phyloP scores from a whole-genome alignment of 2,329 filamentous ascomycete species.

The Colletotrichum viniferum region DNA sequence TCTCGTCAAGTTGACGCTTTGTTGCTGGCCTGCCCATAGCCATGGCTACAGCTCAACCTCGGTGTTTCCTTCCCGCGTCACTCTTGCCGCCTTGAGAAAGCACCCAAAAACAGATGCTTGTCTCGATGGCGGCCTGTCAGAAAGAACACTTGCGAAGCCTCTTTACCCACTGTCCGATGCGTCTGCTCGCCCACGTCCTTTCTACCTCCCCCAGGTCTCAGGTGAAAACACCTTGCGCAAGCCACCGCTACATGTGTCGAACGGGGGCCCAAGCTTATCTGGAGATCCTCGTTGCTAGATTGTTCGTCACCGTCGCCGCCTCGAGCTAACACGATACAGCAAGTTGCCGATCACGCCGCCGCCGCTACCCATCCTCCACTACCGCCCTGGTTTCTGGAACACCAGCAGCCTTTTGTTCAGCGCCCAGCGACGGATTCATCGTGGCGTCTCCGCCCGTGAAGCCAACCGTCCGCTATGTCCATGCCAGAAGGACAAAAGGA shows the following conservation, averaged over 20 bases:
- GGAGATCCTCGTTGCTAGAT: background rate
- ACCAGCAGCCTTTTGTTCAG: background rate
- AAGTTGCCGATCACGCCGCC: background rate
- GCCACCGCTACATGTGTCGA: background rate
- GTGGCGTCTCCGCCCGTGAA: background rate
- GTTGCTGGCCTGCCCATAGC: background rate
- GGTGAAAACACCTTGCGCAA: constrained; percentile 12
- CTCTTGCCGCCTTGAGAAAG: background rate
- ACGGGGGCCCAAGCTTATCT: background rate
- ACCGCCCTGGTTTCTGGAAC: background rate
- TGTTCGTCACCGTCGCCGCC: background rate
- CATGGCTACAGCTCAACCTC: background rate
- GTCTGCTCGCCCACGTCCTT: background rate
- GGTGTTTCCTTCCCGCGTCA: background rate
- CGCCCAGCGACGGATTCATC: background rate
- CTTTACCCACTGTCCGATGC: background rate
- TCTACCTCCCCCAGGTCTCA: constrained; percentile 8
- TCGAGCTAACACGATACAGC: background rate
- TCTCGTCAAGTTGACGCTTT: background rate
- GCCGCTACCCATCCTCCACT: background rate
- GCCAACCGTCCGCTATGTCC: background rate
- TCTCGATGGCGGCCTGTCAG: constrained; percentile 7
- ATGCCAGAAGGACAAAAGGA: background rate
- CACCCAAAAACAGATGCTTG: background rate
- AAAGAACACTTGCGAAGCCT: background rate